phyloP scores from a whole-genome alignment of 2,329 filamentous ascomycete genomes.

The Paramyrothecium sp. region DNA sequence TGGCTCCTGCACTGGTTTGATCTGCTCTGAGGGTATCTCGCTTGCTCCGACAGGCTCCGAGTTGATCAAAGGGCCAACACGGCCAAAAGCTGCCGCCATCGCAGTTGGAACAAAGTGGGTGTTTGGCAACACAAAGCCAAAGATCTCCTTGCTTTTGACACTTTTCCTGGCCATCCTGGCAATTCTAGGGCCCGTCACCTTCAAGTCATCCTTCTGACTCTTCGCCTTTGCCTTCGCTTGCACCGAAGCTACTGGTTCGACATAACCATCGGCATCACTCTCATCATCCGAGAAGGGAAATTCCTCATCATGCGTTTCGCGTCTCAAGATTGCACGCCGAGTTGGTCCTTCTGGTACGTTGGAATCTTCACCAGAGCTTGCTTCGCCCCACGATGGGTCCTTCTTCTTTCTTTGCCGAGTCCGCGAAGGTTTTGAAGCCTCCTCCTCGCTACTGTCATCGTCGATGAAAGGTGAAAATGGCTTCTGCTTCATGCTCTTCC shows the following conservation, averaged over 20 bases:
- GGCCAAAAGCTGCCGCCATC: constrained; percentile 10
- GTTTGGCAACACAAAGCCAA: constrained; percentile 32
- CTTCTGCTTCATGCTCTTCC: no score
- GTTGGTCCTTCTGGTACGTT: no score
- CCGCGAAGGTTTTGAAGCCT: no score
- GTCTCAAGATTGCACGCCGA: no score
- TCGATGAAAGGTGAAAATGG: no score
- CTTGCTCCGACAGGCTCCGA: background rate
- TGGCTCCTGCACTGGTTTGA: background rate
- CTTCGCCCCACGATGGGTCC: no score
- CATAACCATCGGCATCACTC: constrained; percentile 1
- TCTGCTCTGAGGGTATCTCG: background rate
- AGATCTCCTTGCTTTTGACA: constrained; percentile 45
- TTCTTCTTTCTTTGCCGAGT: no score
- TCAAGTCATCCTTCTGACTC: background rate
- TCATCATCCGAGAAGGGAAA: background rate
- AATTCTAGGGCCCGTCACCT: constrained; percentile 31
- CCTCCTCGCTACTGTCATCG: no score
- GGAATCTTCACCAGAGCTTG: no score
- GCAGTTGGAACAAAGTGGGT: constrained; percentile 13
- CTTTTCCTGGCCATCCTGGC: constrained; percentile 38
- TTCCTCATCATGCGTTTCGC: background rate
- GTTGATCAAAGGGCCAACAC: background rate
- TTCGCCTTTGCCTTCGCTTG: background rate
- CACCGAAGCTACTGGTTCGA: background rate